Conservation (phyloP, 805 yeast species). For the Teunomyces barrocoloradensis region DNA sequence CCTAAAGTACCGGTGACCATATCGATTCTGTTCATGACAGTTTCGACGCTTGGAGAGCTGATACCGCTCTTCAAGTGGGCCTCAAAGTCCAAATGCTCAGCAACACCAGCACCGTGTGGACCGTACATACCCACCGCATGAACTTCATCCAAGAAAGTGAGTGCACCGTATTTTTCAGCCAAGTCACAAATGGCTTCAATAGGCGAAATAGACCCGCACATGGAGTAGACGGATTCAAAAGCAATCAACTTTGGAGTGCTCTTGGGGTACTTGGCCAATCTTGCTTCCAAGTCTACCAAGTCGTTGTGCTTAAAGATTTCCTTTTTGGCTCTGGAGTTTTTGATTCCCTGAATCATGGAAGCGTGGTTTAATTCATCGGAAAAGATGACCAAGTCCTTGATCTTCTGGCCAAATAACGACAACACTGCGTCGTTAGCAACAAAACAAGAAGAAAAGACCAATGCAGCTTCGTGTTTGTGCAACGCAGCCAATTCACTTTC, state of each 20-base stretch:
- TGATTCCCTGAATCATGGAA: constrained; percentile 94
- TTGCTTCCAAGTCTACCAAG: constrained; percentile 74
- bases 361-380: constrained; percentile 96
- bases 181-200: constrained; percentile 89
- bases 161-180: constrained; percentile 96
- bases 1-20: constrained; percentile 98
- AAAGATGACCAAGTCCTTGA: constrained; percentile 86
- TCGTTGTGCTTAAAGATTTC: constrained; percentile 92
- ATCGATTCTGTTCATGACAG: constrained; percentile 87
- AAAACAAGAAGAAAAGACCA: constrained; percentile 92
- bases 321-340: constrained; percentile 83
- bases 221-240: constrained; percentile 94
- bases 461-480: constrained; percentile 92
- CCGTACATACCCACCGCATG: constrained; percentile 99
- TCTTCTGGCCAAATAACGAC: constrained; percentile 84
- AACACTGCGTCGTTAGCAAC: constrained; percentile 96
- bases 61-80: constrained; percentile 71
- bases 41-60: constrained; percentile 44
- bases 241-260: constrained; percentile 94
- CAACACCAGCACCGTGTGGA: constrained; percentile 99
- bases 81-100: constrained; percentile 91
- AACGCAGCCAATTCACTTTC: constrained; percentile 86
- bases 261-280: constrained; percentile 76
- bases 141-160: constrained; percentile 96
- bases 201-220: constrained; percentile 98